A percentile compares a stretch with the other conserved stretches of the same genome.
Evolutionary conservation across 148 eudicot genomes (phyloP).

Genomic region (Rhododendron williamsianum): DNA sequence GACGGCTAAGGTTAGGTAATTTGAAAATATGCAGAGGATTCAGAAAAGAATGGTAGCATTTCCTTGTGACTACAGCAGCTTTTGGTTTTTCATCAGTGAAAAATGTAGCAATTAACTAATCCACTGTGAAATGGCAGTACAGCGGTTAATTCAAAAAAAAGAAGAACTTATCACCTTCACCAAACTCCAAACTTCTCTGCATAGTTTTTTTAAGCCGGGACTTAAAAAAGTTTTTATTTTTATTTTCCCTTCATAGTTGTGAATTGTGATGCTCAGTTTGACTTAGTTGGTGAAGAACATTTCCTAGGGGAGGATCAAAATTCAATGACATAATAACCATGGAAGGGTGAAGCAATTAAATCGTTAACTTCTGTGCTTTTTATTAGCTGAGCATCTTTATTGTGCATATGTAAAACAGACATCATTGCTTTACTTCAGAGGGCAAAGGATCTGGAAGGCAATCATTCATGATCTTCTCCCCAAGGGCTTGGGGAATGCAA

Average conservation of each 20-base stretch:
- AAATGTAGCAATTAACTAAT: neutral
- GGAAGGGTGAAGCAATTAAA: neutral
- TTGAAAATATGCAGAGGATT: neutral
- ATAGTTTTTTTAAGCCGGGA: neutral
- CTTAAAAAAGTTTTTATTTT: neutral
- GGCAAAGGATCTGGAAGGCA: slow-evolving; percentile 89
- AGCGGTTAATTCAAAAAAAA: neutral
- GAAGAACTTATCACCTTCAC: neutral
- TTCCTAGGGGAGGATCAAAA: neutral
- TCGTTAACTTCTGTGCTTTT: neutral
- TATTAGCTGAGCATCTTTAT: slow-evolving; percentile 1
- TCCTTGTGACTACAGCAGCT: neutral
- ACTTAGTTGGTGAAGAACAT: neutral
- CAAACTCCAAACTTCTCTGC: neutral
- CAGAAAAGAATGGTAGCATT: neutral
- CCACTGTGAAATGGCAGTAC: neutral
- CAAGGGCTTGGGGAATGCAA: slow-evolving; percentile 63
- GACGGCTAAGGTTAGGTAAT: neutral
- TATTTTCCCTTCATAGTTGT: neutral
- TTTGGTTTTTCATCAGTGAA: neutral
- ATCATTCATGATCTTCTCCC: slow-evolving; percentile 83
- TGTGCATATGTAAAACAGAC: slow-evolving; percentile 46
- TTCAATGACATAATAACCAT: neutral
- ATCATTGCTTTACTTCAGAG: slow-evolving; percentile 79
- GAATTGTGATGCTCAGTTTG: neutral